Evolutionary conservation across 257 asterid genomes (phyloP).

Genomic region (Datura wrightii): DNA sequence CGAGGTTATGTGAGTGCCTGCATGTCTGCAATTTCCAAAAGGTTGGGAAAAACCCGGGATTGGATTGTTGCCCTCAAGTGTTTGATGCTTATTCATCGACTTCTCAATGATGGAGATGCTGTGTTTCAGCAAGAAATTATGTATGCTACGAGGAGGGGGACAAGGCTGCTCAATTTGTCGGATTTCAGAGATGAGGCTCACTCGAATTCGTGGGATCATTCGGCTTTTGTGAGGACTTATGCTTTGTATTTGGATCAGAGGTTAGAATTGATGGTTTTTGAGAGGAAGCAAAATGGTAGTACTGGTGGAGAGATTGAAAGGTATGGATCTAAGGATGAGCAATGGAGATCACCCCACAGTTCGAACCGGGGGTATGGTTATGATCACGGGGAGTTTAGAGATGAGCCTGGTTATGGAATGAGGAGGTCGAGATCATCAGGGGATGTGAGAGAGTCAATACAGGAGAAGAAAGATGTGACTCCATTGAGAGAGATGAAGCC

Average conservation of each 20-base stretch:
- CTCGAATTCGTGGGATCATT: constrained; percentile 71
- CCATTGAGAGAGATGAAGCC: constrained; percentile 65
- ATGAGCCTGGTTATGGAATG: constrained; percentile 55
- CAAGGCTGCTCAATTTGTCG: constrained; percentile 60
- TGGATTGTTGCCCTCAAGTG: constrained; percentile 71
- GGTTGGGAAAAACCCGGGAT: constrained; percentile 67
- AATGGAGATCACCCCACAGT: constrained; percentile 52
- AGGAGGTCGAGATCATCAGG: constrained; percentile 62
- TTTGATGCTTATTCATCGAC: constrained; percentile 60
- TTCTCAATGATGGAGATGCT: constrained; percentile 58
- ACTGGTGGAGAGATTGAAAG: constrained; percentile 44
- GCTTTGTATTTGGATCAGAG: constrained; percentile 73
- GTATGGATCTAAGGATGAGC: constrained; percentile 52
- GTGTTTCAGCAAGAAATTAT: constrained; percentile 60
- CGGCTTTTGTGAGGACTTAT: constrained; percentile 69
- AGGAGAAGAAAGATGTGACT: constrained; percentile 52
- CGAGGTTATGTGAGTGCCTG: constrained; percentile 60
- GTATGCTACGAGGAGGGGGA: constrained; percentile 64
- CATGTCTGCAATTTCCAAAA: constrained; percentile 50
- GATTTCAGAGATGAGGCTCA: constrained; percentile 80
- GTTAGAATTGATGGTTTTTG: constrained; percentile 60
- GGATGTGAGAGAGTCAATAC: constrained; percentile 53
- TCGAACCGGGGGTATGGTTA: constrained; percentile 51
- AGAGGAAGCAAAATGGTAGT: constrained; percentile 50
- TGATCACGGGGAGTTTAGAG: constrained; percentile 48